Evolutionary conservation across 331 rosid species (phyloP).

Genomic region (Arachis monticola): DNA sequence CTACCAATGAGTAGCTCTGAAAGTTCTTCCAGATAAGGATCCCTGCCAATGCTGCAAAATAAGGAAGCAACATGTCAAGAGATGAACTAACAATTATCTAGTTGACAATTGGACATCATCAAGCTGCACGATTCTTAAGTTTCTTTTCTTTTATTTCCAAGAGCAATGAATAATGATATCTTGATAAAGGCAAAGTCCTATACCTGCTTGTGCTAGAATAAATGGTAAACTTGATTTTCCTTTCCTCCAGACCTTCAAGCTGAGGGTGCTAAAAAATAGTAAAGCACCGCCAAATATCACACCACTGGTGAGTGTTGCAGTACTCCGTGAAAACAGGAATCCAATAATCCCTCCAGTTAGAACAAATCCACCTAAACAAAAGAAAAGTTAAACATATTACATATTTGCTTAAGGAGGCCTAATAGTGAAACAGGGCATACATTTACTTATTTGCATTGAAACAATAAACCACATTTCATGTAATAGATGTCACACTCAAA

Average conservation of each 20-base stretch:
- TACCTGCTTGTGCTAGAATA: slow-evolving; percentile 95
- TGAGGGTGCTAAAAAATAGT: slow-evolving; percentile 78
- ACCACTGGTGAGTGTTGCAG: slow-evolving; percentile 63
- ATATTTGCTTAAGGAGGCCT: background rate
- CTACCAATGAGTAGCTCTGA: slow-evolving; percentile 75
- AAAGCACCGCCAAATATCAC: slow-evolving; percentile 85
- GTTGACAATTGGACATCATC: slow-evolving; percentile 19
- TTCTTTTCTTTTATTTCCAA: background rate
- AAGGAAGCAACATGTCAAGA: slow-evolving; percentile 25
- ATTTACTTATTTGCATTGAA: background rate
- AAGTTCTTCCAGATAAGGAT: slow-evolving; percentile 76
- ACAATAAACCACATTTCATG: background rate
- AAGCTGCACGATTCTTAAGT: slow-evolving; percentile 1
- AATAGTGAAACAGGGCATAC: background rate
- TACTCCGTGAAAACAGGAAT: slow-evolving; percentile 70
- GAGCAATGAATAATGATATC: background rate
- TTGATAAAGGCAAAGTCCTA: slow-evolving; percentile 12
- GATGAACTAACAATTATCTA: slow-evolving; percentile 15
- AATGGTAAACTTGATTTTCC: slow-evolving; percentile 87
- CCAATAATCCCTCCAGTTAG: slow-evolving; percentile 79
- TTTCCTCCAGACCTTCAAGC: slow-evolving; percentile 94
- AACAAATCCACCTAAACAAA: slow-evolving; percentile 73
- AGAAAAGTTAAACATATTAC: slow-evolving; percentile 3
- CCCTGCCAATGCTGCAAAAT: slow-evolving; percentile 65
- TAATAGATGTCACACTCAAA: slow-evolving; percentile 10